Evolutionary conservation across 441 rosid species (phyloP), one percentile per base, ranked within the genome.

Genomic region (Syzygium malaccense): DNA sequence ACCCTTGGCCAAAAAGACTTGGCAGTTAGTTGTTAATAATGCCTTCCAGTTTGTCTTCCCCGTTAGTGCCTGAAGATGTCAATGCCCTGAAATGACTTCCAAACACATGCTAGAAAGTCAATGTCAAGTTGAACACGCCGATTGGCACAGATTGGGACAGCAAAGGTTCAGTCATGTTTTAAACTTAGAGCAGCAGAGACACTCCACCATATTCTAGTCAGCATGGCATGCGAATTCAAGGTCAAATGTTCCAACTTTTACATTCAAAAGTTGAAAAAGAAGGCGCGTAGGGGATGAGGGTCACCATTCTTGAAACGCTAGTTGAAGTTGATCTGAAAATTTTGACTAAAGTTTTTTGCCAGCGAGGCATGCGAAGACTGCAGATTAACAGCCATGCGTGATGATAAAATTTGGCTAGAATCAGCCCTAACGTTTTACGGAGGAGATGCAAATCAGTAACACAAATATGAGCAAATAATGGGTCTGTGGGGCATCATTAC

Each of bases 351-450:
- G 15, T n/a, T n/a, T 62, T 62, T n/a, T 4, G 33, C 33, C 71
- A 2, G 32, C 5, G 0, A 62, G 0, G 19, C 71, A 3, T 14
- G 33, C 7, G 71, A 62, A 17, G 56, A 55, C 19, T 7, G 56
- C 7, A 17, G 56, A 17, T 18, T 17, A 55, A 17, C 20, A 55
- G 56, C 56, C 7, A 6, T 17, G 55, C 1, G 14, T 53, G 55
- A 53, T 14, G 0, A 60, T 28, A 15, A 60, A n/a, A n/a, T 64
- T 64, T 2, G 20, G 1, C 11, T 64, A 64, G 37, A 30, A n/a
- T 14, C 37, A n/a, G 5, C 37, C 37, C 5, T 64, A 0, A 64
- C 0, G 20, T 64, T 64, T 64, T 7, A 0, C 8, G 18, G 2
- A 14, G 11, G 3, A 64, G 20, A 64, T 15, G 32, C 7, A 3